Conservation (phyloP, 805 yeast species). For the Nakazawaea sp. region DNA sequence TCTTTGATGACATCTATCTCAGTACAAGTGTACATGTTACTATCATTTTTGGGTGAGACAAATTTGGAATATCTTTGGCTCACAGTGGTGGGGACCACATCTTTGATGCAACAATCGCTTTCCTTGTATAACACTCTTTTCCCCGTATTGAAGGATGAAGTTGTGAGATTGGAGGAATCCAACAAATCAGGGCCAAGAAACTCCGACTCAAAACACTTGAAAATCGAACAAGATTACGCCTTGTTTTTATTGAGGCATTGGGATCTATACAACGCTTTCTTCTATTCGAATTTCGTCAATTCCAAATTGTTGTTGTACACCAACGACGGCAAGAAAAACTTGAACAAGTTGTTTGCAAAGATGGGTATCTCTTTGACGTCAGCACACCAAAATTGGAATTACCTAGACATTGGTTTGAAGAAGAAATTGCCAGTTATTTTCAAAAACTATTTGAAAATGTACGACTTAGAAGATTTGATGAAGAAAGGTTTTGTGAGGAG, state of each 20-base stretch:
- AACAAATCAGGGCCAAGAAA: slow-evolving; percentile 20
- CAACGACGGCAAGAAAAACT: slow-evolving; percentile 79
- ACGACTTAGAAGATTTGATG: slow-evolving; percentile 76
- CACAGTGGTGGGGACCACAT: slow-evolving; percentile 80
- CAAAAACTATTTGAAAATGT: slow-evolving; percentile 59
- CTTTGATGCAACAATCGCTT: slow-evolving; percentile 69
- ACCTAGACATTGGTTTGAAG: slow-evolving; percentile 77
- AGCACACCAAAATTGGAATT: slow-evolving; percentile 91
- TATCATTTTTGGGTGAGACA: slow-evolving; percentile 81
- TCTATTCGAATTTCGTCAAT: slow-evolving; percentile 85
- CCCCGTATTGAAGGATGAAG: slow-evolving; percentile 79
- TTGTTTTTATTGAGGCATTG: slow-evolving; percentile 86
- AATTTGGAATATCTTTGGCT: slow-evolving; percentile 70
- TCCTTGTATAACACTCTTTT: slow-evolving; percentile 64
- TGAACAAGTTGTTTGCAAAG: slow-evolving; percentile 88
- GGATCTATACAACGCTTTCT: slow-evolving; percentile 85
- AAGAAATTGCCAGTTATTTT: slow-evolving; percentile 65
- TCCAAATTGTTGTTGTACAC: slow-evolving; percentile 86
- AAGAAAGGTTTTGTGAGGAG: slow-evolving; percentile 83
- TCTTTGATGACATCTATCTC: slow-evolving; percentile 69
- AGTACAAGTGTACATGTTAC: slow-evolving; percentile 70
- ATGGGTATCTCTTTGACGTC: slow-evolving; percentile 90
- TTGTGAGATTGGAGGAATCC: slow-evolving; percentile 54
- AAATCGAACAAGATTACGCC: slow-evolving; percentile 77
- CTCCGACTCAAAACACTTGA: slow-evolving; percentile 33